Percentiles rank a stretch among this genome's conserved stretches.
These are phyloP conservation scores for Pythium biforme DNA, from an alignment of 352 stramenopile species.

Conservation along the genomic window DNA sequence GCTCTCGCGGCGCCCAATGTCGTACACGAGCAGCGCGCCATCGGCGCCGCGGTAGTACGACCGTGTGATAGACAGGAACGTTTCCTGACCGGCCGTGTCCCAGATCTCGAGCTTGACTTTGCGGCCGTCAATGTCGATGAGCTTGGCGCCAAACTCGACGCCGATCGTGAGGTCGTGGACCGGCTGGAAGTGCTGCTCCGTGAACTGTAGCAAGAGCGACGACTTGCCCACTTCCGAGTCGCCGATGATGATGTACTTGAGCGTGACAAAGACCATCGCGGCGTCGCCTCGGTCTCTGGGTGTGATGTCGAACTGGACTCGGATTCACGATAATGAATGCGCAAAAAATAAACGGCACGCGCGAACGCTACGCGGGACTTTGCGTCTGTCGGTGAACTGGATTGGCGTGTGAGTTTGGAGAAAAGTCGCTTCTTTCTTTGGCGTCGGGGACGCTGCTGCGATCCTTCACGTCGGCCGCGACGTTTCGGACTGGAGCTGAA, in stretches of 20 bases:
- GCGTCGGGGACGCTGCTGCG: neutral
- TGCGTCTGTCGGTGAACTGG: neutral
- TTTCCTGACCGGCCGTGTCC: constrained; percentile 90
- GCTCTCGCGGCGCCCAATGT: constrained; percentile 73
- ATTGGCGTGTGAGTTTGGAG: neutral
- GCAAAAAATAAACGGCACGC: neutral
- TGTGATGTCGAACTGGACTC: too few species aligned
- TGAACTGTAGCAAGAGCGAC: constrained; percentile 90
- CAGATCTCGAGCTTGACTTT: constrained; percentile 92
- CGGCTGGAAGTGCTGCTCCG: constrained; percentile 87
- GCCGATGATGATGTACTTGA: constrained; percentile 91
- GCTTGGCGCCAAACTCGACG: constrained; percentile 89
- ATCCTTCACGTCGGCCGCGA: neutral
- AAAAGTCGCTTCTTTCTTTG: constrained; percentile 6
- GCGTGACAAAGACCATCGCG: constrained; percentile 85
- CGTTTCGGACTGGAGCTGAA: neutral
- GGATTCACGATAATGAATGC: neutral
- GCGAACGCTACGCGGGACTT: neutral
- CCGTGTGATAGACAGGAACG: constrained; percentile 87
- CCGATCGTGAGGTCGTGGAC: constrained; percentile 91
- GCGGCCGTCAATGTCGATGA: constrained; percentile 76
- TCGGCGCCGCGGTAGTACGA: constrained; percentile 89
- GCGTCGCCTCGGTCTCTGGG: too few species aligned
- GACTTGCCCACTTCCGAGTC: constrained; percentile 90
- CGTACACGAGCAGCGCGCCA: constrained; percentile 87